Evolutionary conservation across 805 yeast species (phyloP).

Genomic region (Kuraishia floccosa): DNA sequence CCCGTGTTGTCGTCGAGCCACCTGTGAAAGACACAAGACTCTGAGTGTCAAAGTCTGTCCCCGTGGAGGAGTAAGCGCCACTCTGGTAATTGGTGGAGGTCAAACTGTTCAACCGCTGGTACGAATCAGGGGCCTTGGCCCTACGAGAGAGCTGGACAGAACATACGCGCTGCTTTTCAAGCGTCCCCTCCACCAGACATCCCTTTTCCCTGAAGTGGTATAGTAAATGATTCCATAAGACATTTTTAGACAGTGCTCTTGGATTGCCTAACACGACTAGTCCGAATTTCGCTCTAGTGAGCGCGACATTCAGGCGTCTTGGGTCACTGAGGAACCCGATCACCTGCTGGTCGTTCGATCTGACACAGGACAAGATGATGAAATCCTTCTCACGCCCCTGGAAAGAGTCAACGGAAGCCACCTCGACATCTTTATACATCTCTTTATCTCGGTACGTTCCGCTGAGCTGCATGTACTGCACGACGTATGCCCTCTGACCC

Average conservation of each 20-base stretch:
- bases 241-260: constrained; percentile 54
- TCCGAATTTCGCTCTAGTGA: constrained; percentile 83
- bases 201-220: constrained; percentile 75
- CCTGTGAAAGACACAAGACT: constrained; percentile 1
- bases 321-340: constrained; percentile 83
- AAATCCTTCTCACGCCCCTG: constrained; percentile 49
- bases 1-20: not conserved
- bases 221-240: constrained; percentile 70
- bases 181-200: constrained; percentile 81
- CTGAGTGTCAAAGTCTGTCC: not conserved
- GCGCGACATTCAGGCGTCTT: constrained; percentile 79
- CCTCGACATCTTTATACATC: constrained; percentile 63
- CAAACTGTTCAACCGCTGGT: not conserved
- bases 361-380: constrained; percentile 38
- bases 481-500: constrained; percentile 79
- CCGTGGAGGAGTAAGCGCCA: not conserved
- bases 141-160: constrained; percentile 33
- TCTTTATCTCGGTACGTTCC: constrained; percentile 53
- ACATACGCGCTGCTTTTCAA: constrained; percentile 68
- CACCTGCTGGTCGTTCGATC: constrained; percentile 59
- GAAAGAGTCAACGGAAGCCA: constrained; percentile 66
- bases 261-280: constrained; percentile 79
- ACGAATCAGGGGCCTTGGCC: not conserved
- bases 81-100: not conserved
- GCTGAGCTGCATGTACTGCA: constrained; percentile 66